These are phyloP conservation scores for Lasiosphaeriaceae sp. DNA, from an alignment of 495 filamentous ascomycete species.

Conservation along the genomic window DNA sequence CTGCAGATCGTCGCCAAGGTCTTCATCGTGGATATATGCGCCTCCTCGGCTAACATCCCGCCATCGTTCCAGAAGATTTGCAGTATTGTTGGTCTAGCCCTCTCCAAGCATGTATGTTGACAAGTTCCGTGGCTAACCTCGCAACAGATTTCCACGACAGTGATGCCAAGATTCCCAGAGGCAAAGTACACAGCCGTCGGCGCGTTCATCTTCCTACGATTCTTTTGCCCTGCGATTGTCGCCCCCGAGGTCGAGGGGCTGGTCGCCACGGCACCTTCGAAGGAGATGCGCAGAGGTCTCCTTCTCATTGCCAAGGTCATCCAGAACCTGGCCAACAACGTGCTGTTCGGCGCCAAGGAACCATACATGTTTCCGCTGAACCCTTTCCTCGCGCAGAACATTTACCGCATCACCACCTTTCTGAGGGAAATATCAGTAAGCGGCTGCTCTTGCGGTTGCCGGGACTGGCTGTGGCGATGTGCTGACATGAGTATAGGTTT, in stretches of 20 bases:
- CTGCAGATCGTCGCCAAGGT: slow-evolving; percentile 58
- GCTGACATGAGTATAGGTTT: slow-evolving; percentile 24
- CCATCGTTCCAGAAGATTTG: slow-evolving; percentile 61
- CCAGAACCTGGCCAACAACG: slow-evolving; percentile 66
- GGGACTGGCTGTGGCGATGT: background rate
- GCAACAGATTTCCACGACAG: slow-evolving; percentile 47
- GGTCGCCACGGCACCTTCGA: slow-evolving; percentile 52
- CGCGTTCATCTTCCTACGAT: slow-evolving; percentile 64
- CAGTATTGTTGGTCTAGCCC: slow-evolving; percentile 49
- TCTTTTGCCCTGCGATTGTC: slow-evolving; percentile 67
- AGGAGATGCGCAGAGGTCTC: slow-evolving; percentile 62
- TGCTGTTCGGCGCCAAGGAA: slow-evolving; percentile 66
- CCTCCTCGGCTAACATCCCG: slow-evolving; percentile 55
- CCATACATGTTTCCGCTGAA: slow-evolving; percentile 66
- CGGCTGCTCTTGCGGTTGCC: background rate
- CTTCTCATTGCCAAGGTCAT: slow-evolving; percentile 65
- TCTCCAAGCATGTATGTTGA: too few relatives aligned
- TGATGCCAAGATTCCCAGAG: slow-evolving; percentile 56
- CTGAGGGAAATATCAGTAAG: slow-evolving; percentile 58
- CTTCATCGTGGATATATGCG: slow-evolving; percentile 64
- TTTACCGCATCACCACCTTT: slow-evolving; percentile 60
- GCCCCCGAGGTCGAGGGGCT: slow-evolving; percentile 62
- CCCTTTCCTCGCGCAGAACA: slow-evolving; percentile 60
- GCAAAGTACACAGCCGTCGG: slow-evolving; percentile 69
- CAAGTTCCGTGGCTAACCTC: background rate